Evolutionary conservation across 805 yeast species (phyloP).

Genomic region (Ogataea degrootiae): DNA sequence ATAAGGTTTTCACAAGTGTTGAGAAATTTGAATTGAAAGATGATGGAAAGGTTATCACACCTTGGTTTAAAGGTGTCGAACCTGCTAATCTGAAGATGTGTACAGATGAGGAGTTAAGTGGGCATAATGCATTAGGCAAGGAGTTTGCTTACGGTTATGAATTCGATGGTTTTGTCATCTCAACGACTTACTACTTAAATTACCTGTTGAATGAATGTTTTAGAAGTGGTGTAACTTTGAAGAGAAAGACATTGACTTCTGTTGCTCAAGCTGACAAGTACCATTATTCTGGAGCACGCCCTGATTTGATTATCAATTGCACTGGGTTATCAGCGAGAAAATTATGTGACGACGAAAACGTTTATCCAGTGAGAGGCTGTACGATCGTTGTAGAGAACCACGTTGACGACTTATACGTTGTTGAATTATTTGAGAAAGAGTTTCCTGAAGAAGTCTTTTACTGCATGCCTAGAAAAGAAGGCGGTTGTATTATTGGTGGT

Average conservation of each 20-base stretch:
- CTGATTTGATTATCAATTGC: slow-evolving; percentile 53
- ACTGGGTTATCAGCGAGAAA: slow-evolving; percentile 47
- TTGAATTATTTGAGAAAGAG: slow-evolving; percentile 22
- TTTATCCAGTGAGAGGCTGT: slow-evolving; percentile 58
- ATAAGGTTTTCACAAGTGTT: slow-evolving; percentile 15
- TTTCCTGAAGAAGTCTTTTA: slow-evolving; percentile 47
- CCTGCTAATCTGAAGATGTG: slow-evolving; percentile 22
- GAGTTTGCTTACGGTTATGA: slow-evolving; percentile 37
- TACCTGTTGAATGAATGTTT: slow-evolving; percentile 35
- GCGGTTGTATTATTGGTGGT: slow-evolving; percentile 70
- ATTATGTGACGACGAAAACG: slow-evolving; percentile 38
- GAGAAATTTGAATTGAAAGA: slow-evolving; percentile 10
- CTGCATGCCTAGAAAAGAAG: slow-evolving; percentile 67
- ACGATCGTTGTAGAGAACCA: slow-evolving; percentile 48
- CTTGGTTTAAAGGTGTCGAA: slow-evolving; percentile 44
- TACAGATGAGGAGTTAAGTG: slow-evolving; percentile 34
- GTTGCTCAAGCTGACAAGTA: slow-evolving; percentile 46
- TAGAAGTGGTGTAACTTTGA: slow-evolving; percentile 38
- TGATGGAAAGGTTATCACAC: slow-evolving; percentile 20
- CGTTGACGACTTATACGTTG: slow-evolving; percentile 28
- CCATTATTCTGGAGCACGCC: slow-evolving; percentile 34
- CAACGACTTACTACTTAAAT: slow-evolving; percentile 26
- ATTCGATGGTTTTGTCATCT: slow-evolving; percentile 34
- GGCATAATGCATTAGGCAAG: slow-evolving; percentile 25
- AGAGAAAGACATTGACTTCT: slow-evolving; percentile 35